Evolutionary conservation across 805 yeast species (phyloP), one percentile per base, ranked within the genome.

Genomic region (Barnettozyma sucrosica): DNA sequence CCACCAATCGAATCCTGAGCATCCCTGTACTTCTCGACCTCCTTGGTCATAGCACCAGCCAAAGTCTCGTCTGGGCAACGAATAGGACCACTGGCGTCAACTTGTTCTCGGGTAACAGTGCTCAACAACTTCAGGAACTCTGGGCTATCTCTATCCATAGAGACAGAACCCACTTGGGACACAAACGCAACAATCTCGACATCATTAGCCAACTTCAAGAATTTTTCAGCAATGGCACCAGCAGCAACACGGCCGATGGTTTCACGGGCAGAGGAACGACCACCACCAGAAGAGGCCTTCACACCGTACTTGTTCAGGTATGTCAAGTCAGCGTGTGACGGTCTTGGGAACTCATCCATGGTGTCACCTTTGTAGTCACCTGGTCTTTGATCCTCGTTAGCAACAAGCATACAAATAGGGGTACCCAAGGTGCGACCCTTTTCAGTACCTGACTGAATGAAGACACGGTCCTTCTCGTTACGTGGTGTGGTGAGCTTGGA

Each of bases 161-260:
- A 70, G 43, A 86, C 74, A 24, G 76, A 73, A 39, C 99, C 99
- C 53, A 93, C 96, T 51, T 87, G 85, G n/a, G 93, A 80, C 20
- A 92, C 97, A 68, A 93, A 93, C 0, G 97, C 99, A 42, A 93
- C 97, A 59, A 93, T 88, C 67, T 92, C 98, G 41, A 93, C 93
- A 50, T 79, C 77, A 63, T 85, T 81, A 47, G 86, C 85, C 57
- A 84, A 81, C 43, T 70, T 63, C 62, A 93, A 76, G 54, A 88
- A 83, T 70, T 90, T 92, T 68, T 93, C 99, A 43, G 99, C 99
- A 67, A 93, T 82, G 44, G 97, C 98, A 62, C 97, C 97, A 8
- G 97, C 98, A 42, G 98, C 98, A 46, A 93, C 99, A 68, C 99
- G 81, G 49, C 99, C 99, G 59, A 93, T 93, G 38, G 99, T 93